Percentiles rank a stretch among this genome's conserved stretches.
Conservation (phyloP, 2,329 filamentous ascomycete species). For the Pezicula rhizophila region DNA sequence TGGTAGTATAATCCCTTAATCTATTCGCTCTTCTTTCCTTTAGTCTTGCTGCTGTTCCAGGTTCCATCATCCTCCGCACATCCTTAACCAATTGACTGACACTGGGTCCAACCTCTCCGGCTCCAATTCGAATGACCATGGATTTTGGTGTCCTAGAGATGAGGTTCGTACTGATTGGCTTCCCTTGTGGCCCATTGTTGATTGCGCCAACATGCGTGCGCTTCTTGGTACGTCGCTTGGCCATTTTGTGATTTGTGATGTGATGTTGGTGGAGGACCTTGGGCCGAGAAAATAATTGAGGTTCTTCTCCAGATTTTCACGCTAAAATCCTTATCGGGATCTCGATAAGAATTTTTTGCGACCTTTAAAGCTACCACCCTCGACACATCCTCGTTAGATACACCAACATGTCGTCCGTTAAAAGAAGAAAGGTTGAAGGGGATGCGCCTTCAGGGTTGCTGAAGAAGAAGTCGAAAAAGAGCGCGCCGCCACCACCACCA, state of each 20-base stretch:
- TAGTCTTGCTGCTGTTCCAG: constrained; percentile 80
- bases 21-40: constrained; percentile 87
- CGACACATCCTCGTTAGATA: constrained; percentile 1
- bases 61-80: constrained; percentile 91
- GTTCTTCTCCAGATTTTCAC: constrained; percentile 12
- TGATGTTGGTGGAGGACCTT: constrained; percentile 9
- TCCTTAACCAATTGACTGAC: constrained; percentile 88
- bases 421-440: constrained; percentile 25
- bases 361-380: not conserved
- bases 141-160: constrained; percentile 71
- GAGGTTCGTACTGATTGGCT: constrained; percentile 54
- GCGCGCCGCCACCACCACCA: constrained; percentile 3
- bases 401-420: constrained; percentile 24
- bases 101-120: constrained; percentile 85
- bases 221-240: constrained; percentile 77
- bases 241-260: constrained; percentile 49
- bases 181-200: constrained; percentile 42
- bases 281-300: constrained; percentile 18
- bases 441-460: constrained; percentile 11
- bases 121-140: constrained; percentile 97
- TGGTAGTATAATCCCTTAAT: constrained; percentile 85
- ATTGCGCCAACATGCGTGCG: constrained; percentile 69
- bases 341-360: constrained; percentile 26
- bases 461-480: constrained; percentile 13
- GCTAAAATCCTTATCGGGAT: constrained; percentile 19